Evolutionary conservation across 306 rosid species (phyloP), one percentile per base, ranked within the genome.

Genomic region (Rosa chinensis): DNA sequence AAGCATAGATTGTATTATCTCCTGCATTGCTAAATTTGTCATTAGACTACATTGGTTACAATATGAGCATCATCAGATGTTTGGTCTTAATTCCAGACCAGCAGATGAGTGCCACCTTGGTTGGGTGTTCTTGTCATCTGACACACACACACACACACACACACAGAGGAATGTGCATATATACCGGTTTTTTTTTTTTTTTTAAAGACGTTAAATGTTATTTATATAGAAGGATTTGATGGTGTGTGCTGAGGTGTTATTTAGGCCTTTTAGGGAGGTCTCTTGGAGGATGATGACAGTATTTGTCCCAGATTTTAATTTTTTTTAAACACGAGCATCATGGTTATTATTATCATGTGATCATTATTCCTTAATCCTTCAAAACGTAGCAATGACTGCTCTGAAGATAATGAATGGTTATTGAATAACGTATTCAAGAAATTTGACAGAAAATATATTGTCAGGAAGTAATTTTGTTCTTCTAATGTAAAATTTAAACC

Each of bases 81-180:
- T 61, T 71, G 12, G n/a, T 79, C 37, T 43, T 42, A 35, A 52
- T 37, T 73, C 32, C 63, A 49, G 17, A 48, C 69, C 66, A 53
- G 64, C 18, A 20, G 75, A 78, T 53, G 59, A 61, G 40, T 28
- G 20, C 23, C 52, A 53, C 21, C 68, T 56, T 79, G 21, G 72
- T 58, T 70, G 75, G 58, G 35, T 70, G n/a, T 17, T 55, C 21
- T 58, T 45, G 23, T 44, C 81, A 53, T 78, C 32, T 55, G 39
- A 25, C 45, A 0, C 35, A 32, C 35, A 32, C 35, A 32, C 35
- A 32, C 35, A 32, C 35, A 32, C 35, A 32, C 37, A 32, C 37
- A 32, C 37, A 32, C 3, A 2, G 37, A 32, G 37, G 37, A 32
- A 32, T 32, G 37, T 32, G 37, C 3, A 2, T 32, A 32, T 32